Evolutionary conservation across 345 rosid species (phyloP).

Genomic region (Stellera chamaejasme): DNA sequence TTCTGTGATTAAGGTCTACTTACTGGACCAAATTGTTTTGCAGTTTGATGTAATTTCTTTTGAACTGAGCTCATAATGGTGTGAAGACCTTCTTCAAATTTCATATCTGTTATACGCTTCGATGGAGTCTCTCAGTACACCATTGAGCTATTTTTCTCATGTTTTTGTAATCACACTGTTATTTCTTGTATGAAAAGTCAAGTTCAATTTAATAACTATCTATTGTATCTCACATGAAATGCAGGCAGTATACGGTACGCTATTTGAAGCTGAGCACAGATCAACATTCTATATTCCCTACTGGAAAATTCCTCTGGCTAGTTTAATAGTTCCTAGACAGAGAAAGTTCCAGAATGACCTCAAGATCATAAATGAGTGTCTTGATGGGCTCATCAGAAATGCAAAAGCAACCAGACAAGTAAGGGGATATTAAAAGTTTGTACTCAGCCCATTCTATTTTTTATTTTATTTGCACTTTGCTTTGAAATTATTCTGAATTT

Average conservation of each 20-base stretch:
- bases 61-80: no score
- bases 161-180: no score
- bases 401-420: conserved; percentile 95
- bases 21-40: no score
- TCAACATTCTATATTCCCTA: conserved; percentile 93
- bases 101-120: no score
- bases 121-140: no score
- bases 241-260: conserved; percentile 97
- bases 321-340: conserved; percentile 89
- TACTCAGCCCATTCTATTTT: not conserved
- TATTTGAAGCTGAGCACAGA: conserved; percentile 96
- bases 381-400: conserved; percentile 84
- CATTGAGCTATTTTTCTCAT: not conserved
- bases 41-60: no score
- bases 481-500: no score
- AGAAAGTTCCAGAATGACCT: conserved; percentile 76
- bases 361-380: conserved; percentile 86
- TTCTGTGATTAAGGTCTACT: conserved; percentile 77
- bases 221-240: not conserved
- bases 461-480: not conserved
- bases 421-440: conserved; percentile 9
- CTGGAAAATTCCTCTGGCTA: conserved; percentile 88
- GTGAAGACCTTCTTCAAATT: no score
- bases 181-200: not conserved
- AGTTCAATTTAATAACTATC: not conserved